Base-by-base conservation (phyloP, 1,139 yeast species). In the Pneumocystis oryctolagi region DNA sequence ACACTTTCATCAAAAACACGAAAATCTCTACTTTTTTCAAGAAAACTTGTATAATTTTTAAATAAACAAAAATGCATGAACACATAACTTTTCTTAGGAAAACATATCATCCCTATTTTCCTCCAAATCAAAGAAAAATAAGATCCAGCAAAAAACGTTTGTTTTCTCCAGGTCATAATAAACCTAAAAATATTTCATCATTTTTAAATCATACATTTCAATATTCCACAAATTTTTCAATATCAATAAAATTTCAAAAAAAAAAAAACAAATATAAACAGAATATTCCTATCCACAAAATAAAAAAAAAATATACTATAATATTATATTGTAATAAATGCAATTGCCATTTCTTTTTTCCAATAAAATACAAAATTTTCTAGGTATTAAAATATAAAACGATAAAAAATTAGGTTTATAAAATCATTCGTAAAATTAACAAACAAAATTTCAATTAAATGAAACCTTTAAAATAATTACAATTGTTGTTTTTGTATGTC, bases 1-100 rank as follows among this genome's bases (percentile, higher is more conserved):
- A 82, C 78, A 3, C 74, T 69, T 57, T 92, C 74, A 71, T 87
- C 87, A 72, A 88, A 88, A 30, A 88, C 92, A 28, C 31, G 55
- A 47, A 47, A 47, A 25, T 25, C 12, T 12, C 25, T 25, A 9
- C 5, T 47, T 47, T 47, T 25, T 69, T 84, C 58, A 25, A 28
- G 9, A 25, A 47, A 47, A 25, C 31, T 4, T 25, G 30, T 1
- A 12, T 47, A 47, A 28, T 25, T 47, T 47, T 28, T 47, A 1
- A 47, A 37, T 14, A 37, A 47, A 25, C 30, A 47, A 25, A 14
- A 47, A 25, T 1, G 8, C 12, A 25, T 47, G 25, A 47, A n/a
- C 5, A 14, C 25, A 47, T 18, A 25, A 28, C 8, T 47, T 47
- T 47, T 16, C 20, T 47, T 47, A 14, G 12, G 3, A 25, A 25